Percentiles rank a stretch among this genome's conserved stretches.
Evolutionary conservation across 306 rosid species (phyloP).

Genomic region (Cajanus cajan): DNA sequence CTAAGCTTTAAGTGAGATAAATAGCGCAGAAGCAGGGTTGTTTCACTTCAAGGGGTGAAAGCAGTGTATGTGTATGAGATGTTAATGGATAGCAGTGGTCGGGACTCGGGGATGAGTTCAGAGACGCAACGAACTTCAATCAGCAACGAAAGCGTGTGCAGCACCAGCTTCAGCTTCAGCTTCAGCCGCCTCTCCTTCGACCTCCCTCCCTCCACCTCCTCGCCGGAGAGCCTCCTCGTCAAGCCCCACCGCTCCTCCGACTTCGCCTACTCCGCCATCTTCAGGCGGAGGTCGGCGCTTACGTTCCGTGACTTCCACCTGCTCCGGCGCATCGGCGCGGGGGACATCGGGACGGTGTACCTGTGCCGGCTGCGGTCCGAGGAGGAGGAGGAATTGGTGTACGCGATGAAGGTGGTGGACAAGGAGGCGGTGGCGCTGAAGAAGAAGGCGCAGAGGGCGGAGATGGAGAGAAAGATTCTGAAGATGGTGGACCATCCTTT

Average conservation of each 20-base stretch:
- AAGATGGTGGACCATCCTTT: conserved; percentile 97
- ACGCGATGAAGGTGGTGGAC: conserved; percentile 97
- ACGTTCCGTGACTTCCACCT: conserved; percentile 83
- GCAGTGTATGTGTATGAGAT: not conserved
- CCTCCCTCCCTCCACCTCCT: conserved; percentile 33
- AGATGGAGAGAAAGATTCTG: conserved; percentile 86
- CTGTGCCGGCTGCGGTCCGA: conserved; percentile 61
- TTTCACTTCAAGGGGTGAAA: no score
- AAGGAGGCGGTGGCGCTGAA: conserved; percentile 77
- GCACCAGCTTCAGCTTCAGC: conserved; percentile 64
- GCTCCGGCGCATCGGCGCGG: conserved; percentile 80
- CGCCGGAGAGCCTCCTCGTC: conserved; percentile 51
- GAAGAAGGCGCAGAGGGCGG: conserved; percentile 82
- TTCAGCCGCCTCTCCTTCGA: conserved; percentile 91
- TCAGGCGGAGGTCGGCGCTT: conserved; percentile 49
- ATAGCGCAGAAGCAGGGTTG: conserved; percentile 49
- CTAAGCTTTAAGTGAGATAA: conserved; percentile 34
- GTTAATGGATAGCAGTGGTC: conserved; percentile 49
- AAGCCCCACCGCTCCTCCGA: conserved; percentile 97
- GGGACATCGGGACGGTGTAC: conserved; percentile 93
- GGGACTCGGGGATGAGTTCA: conserved; percentile 62
- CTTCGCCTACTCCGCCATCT: conserved; percentile 84
- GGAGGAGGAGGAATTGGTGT: conserved; percentile 34
- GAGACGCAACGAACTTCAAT: conserved; percentile 66
- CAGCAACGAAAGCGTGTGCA: conserved; percentile 83